Evolutionary conservation across 2,329 filamentous ascomycete genomes (phyloP).

Genomic region (Penicillium sp.): DNA sequence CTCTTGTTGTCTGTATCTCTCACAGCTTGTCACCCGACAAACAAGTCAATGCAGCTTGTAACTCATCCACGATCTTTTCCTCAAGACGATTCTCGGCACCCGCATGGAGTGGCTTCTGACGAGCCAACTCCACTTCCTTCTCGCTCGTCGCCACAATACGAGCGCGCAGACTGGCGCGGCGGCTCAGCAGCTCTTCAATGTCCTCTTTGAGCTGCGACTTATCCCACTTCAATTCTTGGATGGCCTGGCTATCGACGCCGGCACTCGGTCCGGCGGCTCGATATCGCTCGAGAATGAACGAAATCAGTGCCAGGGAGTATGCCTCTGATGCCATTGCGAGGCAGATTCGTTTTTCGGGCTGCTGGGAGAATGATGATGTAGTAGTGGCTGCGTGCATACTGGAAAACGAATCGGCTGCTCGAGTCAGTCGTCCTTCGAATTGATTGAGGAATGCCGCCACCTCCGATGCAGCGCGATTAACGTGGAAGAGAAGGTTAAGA

Average conservation of each 20-base stretch:
- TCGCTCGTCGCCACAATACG: constrained; percentile 69
- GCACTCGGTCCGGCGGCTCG: constrained; percentile 60
- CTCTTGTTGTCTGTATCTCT: not conserved
- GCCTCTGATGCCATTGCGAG: constrained; percentile 71
- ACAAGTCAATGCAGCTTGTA: constrained; percentile 53
- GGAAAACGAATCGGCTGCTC: constrained; percentile 70
- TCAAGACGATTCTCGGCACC: constrained; percentile 65
- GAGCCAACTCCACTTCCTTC: constrained; percentile 63
- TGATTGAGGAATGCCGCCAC: constrained; percentile 83
- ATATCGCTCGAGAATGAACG: constrained; percentile 65
- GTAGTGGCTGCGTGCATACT: constrained; percentile 42
- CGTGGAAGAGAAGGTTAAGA: constrained; percentile 77
- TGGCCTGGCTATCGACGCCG: constrained; percentile 56
- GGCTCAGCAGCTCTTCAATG: constrained; percentile 74
- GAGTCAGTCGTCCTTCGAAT: constrained; percentile 72
- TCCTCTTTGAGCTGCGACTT: constrained; percentile 69
- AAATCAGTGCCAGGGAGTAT: constrained; percentile 73
- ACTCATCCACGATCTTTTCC: constrained; percentile 67
- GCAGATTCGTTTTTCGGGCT: constrained; percentile 61
- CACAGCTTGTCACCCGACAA: constrained; percentile 32
- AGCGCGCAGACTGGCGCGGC: constrained; percentile 65
- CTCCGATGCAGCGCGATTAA: constrained; percentile 78
- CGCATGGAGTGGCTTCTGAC: constrained; percentile 37
- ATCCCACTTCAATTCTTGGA: constrained; percentile 74
- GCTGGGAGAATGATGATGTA: constrained; percentile 42